These are phyloP conservation scores for Paxillus rubicundulus DNA, from an alignment of 768 basidiomycete genomes.

Conservation along the genomic window DNA sequence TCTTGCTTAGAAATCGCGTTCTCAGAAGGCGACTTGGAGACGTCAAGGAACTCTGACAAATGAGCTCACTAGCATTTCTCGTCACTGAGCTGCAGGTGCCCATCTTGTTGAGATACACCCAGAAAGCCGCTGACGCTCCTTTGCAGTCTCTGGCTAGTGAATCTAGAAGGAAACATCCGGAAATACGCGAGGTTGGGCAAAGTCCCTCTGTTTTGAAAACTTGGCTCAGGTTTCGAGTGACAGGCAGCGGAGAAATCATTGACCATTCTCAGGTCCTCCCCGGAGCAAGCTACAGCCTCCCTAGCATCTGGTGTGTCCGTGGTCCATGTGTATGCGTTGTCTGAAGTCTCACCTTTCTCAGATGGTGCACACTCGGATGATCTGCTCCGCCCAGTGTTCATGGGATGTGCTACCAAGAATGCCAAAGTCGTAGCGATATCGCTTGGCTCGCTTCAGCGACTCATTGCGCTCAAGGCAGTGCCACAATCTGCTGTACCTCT, in stretches of 20 bases:
- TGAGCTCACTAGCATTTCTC: slow-evolving; percentile 69
- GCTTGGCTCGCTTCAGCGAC: slow-evolving; percentile 84
- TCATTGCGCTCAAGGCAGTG: slow-evolving; percentile 85
- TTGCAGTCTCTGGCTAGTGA: slow-evolving; percentile 80
- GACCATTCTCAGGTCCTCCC: slow-evolving; percentile 74
- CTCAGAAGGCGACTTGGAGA: background rate
- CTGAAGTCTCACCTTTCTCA: slow-evolving; percentile 28
- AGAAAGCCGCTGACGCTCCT: slow-evolving; percentile 6
- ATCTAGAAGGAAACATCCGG: slow-evolving; percentile 84
- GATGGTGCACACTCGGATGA: slow-evolving; percentile 80
- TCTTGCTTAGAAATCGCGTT: background rate
- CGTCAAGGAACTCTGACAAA: slow-evolving; percentile 19
- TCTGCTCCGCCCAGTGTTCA: slow-evolving; percentile 83
- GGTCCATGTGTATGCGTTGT: background rate
- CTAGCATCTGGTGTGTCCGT: slow-evolving; percentile 66
- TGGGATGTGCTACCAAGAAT: slow-evolving; percentile 91
- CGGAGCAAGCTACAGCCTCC: slow-evolving; percentile 71
- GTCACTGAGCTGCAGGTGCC: slow-evolving; percentile 71
- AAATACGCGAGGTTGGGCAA: slow-evolving; percentile 81
- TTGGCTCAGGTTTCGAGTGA: slow-evolving; percentile 12
- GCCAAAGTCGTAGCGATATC: slow-evolving; percentile 93
- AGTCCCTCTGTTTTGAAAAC: background rate
- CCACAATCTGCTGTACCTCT: slow-evolving; percentile 73
- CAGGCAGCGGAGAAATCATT: slow-evolving; percentile 88
- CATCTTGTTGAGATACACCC: slow-evolving; percentile 4